These are phyloP conservation scores for Jatropha podagrica DNA, from an alignment of 441 rosid genomes.

Conservation along the genomic window DNA sequence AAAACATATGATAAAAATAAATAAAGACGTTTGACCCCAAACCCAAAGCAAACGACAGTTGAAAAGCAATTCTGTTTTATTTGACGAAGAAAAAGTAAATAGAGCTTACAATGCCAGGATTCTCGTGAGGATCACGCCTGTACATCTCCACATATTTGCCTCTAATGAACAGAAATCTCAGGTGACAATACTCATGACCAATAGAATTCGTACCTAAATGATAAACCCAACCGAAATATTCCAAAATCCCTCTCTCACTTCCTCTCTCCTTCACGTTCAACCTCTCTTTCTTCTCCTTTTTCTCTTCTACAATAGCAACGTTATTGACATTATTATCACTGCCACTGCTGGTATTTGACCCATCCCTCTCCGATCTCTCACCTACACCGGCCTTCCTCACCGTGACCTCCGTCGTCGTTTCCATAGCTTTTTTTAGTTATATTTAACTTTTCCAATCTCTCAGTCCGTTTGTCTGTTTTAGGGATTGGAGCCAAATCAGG, in stretches of 20 bases:
- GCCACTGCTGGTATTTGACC: constrained; percentile 24
- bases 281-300: constrained; percentile 2
- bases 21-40: background rate
- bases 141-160: constrained; percentile 91
- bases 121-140: constrained; percentile 88
- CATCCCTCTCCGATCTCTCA: constrained; percentile 40
- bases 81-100: background rate
- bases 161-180: constrained; percentile 61
- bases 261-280: constrained; percentile 11
- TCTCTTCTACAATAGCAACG: background rate
- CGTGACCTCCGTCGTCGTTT: constrained; percentile 25
- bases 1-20: background rate
- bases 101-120: constrained; percentile 69
- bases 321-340: background rate
- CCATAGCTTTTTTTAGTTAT: constrained; percentile 11
- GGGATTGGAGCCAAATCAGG: background rate
- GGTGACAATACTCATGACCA: constrained; percentile 75
- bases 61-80: background rate
- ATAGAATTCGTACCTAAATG: constrained; percentile 82
- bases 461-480: background rate
- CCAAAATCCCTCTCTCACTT: constrained; percentile 43
- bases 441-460: background rate
- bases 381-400: constrained; percentile 36
- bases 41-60: too few species aligned
- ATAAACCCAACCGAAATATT: constrained; percentile 83